Evolutionary conservation across 768 basidiomycete species (phyloP).

Genomic region (Suillus plorans): DNA sequence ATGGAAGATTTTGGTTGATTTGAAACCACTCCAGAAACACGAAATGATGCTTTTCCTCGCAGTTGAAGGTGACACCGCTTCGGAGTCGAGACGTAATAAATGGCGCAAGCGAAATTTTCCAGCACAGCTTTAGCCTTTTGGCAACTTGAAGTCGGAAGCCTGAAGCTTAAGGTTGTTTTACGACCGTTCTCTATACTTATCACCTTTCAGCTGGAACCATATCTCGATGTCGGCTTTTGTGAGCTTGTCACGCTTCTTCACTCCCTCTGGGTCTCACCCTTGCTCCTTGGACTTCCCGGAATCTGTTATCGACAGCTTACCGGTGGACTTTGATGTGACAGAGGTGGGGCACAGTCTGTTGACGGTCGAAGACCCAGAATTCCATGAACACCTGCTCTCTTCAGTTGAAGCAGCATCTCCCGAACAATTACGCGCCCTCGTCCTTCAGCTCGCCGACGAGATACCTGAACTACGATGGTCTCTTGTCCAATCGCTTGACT

Average conservation of each 20-base stretch:
- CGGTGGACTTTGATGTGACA: background rate
- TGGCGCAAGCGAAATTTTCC: background rate
- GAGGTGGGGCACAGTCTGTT: background rate
- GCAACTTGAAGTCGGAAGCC: background rate
- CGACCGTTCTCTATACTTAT: too few relatives aligned
- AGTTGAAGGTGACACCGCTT: background rate
- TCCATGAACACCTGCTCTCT: background rate
- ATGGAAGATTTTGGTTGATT: background rate
- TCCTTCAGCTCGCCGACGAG: constrained; percentile 2
- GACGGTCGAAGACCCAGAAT: background rate
- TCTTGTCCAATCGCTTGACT: background rate
- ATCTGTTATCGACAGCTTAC: background rate
- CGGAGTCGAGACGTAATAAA: background rate
- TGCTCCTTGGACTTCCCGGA: background rate
- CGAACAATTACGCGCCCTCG: background rate
- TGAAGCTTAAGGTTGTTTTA: background rate
- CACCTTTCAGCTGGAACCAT: background rate
- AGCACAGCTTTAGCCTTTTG: background rate
- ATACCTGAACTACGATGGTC: background rate
- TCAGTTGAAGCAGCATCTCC: background rate
- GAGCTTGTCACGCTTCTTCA: background rate
- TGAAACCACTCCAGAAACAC: background rate
- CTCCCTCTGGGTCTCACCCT: background rate
- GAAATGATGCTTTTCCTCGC: background rate
- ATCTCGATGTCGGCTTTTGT: background rate